Percentiles rank a stretch among this genome's conserved stretches.
phyloP scores from a whole-genome alignment of 2,329 filamentous ascomycete genomes.

The Escovopsis sp. region DNA sequence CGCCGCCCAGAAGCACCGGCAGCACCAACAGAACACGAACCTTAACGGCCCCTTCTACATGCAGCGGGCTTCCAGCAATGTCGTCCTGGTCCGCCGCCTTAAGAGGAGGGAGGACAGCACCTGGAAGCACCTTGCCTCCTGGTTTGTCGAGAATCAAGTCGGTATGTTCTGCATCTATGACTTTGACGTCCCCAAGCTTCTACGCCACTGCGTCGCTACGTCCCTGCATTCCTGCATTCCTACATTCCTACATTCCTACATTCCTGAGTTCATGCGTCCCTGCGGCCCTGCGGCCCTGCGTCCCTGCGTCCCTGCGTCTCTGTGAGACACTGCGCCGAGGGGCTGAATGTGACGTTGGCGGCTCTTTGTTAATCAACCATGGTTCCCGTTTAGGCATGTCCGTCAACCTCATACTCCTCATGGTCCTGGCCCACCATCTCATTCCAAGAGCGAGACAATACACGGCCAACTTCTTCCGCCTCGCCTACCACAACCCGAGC shows the following conservation, averaged over 20 bases:
- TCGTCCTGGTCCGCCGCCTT: constrained; percentile 38
- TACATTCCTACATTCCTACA: neutral
- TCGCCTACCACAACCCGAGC: constrained; percentile 64
- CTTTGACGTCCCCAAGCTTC: no score
- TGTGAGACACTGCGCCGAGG: neutral
- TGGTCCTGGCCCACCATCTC: constrained; percentile 66
- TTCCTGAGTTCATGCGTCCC: no score
- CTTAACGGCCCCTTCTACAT: constrained; percentile 44
- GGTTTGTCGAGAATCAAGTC: constrained; percentile 67
- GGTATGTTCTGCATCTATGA: constrained; percentile 41
- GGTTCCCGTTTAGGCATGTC: constrained; percentile 44
- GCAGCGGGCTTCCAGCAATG: constrained; percentile 31
- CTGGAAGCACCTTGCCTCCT: constrained; percentile 44
- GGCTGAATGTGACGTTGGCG: constrained; percentile 4
- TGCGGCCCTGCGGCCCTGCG: constrained; percentile 6
- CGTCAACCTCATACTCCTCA: constrained; percentile 68
- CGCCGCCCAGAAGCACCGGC: constrained; percentile 5
- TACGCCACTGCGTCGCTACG: no score
- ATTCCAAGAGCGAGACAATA: constrained; percentile 66
- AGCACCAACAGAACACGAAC: constrained; percentile 19
- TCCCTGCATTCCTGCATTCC: constrained; percentile 4
- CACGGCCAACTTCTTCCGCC: constrained; percentile 75
- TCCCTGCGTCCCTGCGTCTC: neutral
- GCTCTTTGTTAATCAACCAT: constrained; percentile 10
- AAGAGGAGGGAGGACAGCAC: constrained; percentile 48